phyloP scores from a whole-genome alignment of 2,329 filamentous ascomycete genomes.

The Claviceps pazoutovae region DNA sequence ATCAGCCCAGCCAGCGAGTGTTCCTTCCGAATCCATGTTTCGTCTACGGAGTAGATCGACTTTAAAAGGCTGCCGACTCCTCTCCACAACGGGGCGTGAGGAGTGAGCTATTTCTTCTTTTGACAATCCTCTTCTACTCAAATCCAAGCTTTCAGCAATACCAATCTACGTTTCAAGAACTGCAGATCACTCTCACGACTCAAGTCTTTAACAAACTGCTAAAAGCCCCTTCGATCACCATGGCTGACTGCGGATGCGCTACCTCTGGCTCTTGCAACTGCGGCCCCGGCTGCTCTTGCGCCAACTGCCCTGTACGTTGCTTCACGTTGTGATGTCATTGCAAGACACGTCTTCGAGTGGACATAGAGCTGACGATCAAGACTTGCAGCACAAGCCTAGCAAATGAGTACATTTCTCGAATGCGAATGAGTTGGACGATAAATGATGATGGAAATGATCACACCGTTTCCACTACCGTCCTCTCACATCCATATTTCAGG shows the following conservation, averaged over 20 bases:
- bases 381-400: background rate
- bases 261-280: conserved; percentile 27
- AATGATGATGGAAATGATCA: too few species aligned
- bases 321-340: too few species aligned
- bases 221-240: conserved; percentile 15
- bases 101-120: too few species aligned
- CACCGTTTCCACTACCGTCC: too few species aligned
- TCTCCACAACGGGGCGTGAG: background rate
- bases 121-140: background rate
- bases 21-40: background rate
- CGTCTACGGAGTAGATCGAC: background rate
- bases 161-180: background rate
- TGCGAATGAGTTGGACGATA: too few species aligned
- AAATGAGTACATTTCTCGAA: background rate
- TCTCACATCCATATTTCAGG: too few species aligned
- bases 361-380: background rate
- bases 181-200: background rate
- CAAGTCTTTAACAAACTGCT: background rate
- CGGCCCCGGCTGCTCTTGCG: conserved; percentile 27
- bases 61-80: background rate
- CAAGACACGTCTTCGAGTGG: background rate
- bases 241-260: conserved; percentile 29
- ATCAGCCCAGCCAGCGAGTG: background rate
- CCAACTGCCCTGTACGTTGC: conserved; percentile 27
- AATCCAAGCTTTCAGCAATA: background rate